These are phyloP conservation scores for Verticillium longisporum DNA, from an alignment of 2,329 filamentous ascomycete genomes.

Conservation along the genomic window DNA sequence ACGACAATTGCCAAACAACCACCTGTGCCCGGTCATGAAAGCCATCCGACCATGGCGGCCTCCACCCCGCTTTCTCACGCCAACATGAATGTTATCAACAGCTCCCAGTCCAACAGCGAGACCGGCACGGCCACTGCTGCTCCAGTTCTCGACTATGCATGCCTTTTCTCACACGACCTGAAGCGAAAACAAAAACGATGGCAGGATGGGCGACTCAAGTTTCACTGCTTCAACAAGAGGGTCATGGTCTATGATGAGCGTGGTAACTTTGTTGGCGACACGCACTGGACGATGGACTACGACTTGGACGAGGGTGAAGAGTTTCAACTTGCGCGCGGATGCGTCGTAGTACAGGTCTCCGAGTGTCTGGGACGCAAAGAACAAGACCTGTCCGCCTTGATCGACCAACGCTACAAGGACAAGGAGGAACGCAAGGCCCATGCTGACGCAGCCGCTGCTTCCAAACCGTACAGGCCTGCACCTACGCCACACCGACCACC, in stretches of 20 bases:
- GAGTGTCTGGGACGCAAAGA: slow-evolving; percentile 67
- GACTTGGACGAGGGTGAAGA: slow-evolving; percentile 78
- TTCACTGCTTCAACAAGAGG: slow-evolving; percentile 84
- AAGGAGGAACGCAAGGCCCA: slow-evolving; percentile 39
- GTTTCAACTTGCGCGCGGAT: slow-evolving; percentile 67
- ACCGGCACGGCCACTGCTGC: slow-evolving; percentile 55
- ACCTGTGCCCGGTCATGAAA: neutral
- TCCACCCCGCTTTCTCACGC: neutral
- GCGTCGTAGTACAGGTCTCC: slow-evolving; percentile 71
- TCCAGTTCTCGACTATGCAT: slow-evolving; percentile 72
- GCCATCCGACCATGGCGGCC: neutral
- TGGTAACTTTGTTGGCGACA: slow-evolving; percentile 76
- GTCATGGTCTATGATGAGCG: slow-evolving; percentile 84
- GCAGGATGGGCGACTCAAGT: slow-evolving; percentile 86
- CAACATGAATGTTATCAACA: neutral
- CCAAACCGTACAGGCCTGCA: slow-evolving; percentile 11
- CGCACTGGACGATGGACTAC: slow-evolving; percentile 66
- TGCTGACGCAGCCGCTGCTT: slow-evolving; percentile 15
- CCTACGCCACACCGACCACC: slow-evolving; percentile 36
- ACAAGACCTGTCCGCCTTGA: slow-evolving; percentile 70
- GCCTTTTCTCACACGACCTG: slow-evolving; percentile 81
- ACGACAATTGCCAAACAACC: neutral
- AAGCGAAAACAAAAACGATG: slow-evolving; percentile 84
- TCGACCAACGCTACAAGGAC: slow-evolving; percentile 61
- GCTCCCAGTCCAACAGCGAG: neutral